These are phyloP conservation scores for Apiospora phragmitis DNA, from an alignment of 2,329 filamentous ascomycete species.

Conservation along the genomic window DNA sequence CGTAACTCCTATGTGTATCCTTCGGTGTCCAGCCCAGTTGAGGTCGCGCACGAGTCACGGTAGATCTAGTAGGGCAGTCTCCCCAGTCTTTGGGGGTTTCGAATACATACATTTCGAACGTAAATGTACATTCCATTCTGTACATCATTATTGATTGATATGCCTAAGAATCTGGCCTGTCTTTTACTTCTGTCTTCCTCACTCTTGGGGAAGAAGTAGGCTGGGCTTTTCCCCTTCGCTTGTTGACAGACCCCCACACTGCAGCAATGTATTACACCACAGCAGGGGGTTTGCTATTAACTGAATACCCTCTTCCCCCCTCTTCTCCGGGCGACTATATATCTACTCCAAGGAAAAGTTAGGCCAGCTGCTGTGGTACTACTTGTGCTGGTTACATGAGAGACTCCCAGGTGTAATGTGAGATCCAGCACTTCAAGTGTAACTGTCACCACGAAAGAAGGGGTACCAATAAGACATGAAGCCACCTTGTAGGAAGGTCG, in stretches of 20 bases:
- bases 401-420: neutral
- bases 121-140: too few relatives aligned
- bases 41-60: too few relatives aligned
- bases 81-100: too few relatives aligned
- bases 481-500: neutral
- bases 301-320: neutral
- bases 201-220: neutral
- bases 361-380: neutral
- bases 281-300: too few relatives aligned
- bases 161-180: too few relatives aligned
- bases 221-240: neutral
- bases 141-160: too few relatives aligned
- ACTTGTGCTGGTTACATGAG: neutral
- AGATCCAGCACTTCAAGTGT: neutral
- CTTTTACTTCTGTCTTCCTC: neutral
- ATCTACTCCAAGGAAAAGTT: neutral
- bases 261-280: too few relatives aligned
- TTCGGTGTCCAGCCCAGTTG: neutral
- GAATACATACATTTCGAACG: too few relatives aligned
- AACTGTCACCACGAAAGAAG: neutral
- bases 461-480: neutral
- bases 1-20: neutral
- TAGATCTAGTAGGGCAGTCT: too few relatives aligned
- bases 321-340: too few relatives aligned
- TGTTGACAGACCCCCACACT: too few relatives aligned